Base-by-base conservation (phyloP, 441 rosid genomes). In the Raphanus hybrid region DNA sequence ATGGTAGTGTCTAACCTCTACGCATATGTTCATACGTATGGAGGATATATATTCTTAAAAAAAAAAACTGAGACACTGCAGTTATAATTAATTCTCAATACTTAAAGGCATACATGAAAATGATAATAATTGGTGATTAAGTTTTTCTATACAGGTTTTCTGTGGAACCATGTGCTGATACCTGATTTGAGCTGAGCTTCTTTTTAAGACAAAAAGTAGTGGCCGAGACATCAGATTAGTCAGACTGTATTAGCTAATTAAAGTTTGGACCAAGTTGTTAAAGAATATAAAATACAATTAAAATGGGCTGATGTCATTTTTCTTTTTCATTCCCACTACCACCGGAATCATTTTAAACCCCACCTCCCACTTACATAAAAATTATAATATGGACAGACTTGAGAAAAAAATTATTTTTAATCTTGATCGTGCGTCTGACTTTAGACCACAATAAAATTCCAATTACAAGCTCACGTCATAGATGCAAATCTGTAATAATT, bases 201-300 rank as follows among this genome's bases (percentile, higher is more conserved):
- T 70, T 57, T 54, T 55, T 11, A 27, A 64, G 48, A 64, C 60
- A 18, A 2, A 57, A 39, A 39, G 35, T 65, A 58, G 11, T 71
- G 77, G 64, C 20, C 45, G 57, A 57, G 37, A 58, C 69, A 71
- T 65, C 11, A 43, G 62, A 65, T 45, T 78, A 66, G 68, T 66
- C 76, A 58, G 68, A 58, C 55, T 77, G 66, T 78, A 15, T 72
- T 26, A 71, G 73, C 73, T 71, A 72, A 34, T 67, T 60, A 78
- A 64, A 50, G 37, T 59, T 59, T 48, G n/a, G 41, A 58, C 35
- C 39, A 50, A 34, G 4, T 37, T 41, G 57, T 57, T 60, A 27
- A 16, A 3, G 8, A 37, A 5, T 16, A 37, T 20, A 67, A 27
- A 71, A 8, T 2, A 23, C 7, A 26, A 55, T 27, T 54, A 16